phyloP scores from a whole-genome alignment of 2,329 filamentous ascomycete species.

The Botrytis sinoallii region DNA sequence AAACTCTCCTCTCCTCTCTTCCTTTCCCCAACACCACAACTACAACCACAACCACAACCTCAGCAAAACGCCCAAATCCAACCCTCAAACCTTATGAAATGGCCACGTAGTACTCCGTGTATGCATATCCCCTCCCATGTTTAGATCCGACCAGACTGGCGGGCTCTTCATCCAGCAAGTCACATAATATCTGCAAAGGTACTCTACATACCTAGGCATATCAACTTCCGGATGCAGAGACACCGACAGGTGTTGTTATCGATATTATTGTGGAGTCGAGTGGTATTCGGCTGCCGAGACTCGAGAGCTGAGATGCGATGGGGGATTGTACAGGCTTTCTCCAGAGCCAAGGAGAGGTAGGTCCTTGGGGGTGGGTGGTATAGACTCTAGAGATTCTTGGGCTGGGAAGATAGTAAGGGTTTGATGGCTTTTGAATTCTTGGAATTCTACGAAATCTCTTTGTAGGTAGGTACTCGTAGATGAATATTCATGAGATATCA shows the following conservation, averaged over 20 bases:
- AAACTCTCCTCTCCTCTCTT: too few relatives aligned
- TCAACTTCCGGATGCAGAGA: background rate
- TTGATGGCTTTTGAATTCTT: background rate
- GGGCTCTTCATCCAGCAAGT: background rate
- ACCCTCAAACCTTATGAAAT: background rate
- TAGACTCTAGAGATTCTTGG: background rate
- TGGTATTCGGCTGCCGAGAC: background rate
- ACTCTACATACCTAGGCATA: background rate
- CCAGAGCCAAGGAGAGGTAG: background rate
- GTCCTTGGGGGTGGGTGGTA: background rate
- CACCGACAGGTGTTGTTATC: background rate
- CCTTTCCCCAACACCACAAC: background rate
- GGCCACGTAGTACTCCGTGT: background rate
- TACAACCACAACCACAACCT: background rate
- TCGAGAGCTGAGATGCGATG: background rate
- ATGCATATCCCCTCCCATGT: background rate
- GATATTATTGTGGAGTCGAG: background rate
- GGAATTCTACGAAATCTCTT: too few relatives aligned
- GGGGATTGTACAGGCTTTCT: background rate
- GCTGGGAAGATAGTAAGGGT: too few relatives aligned
- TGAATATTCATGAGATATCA: background rate
- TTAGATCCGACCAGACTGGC: background rate
- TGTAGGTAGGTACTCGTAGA: too few relatives aligned
- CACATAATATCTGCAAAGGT: background rate
- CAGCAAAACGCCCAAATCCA: background rate